Percentiles rank a stretch among this genome's conserved stretches.
phyloP scores from a whole-genome alignment of 2,329 filamentous ascomycete species.

The Colletotrichum scovillei region DNA sequence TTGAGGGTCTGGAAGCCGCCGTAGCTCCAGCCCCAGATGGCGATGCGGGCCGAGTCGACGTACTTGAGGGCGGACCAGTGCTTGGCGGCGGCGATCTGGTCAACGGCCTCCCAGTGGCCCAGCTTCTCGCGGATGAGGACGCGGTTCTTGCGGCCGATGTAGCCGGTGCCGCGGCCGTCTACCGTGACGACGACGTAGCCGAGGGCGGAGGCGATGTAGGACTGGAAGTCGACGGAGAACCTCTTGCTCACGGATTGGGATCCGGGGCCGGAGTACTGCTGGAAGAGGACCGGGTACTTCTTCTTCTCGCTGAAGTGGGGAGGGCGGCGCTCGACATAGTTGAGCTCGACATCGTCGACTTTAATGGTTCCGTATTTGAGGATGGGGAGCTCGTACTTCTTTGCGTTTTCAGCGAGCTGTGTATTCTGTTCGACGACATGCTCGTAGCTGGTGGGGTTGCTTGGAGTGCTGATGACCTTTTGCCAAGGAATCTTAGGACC shows the following conservation, averaged over 20 bases:
- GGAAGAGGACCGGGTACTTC: slow-evolving; percentile 94
- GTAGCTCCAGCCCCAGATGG: slow-evolving; percentile 99
- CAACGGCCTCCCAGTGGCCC: slow-evolving; percentile 84
- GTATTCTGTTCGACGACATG: slow-evolving; percentile 83
- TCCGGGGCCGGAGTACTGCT: slow-evolving; percentile 93
- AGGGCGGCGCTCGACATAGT: slow-evolving; percentile 85
- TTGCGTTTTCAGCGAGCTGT: slow-evolving; percentile 74
- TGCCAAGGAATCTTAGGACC: slow-evolving; percentile 93
- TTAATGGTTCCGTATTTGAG: slow-evolving; percentile 85
- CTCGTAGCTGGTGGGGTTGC: slow-evolving; percentile 72
- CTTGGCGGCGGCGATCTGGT: slow-evolving; percentile 92
- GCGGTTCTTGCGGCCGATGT: slow-evolving; percentile 84
- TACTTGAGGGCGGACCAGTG: slow-evolving; percentile 85
- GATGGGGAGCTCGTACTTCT: slow-evolving; percentile 83
- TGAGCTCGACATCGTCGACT: slow-evolving; percentile 80
- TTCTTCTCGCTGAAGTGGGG: slow-evolving; percentile 87
- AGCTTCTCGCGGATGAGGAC: slow-evolving; percentile 86
- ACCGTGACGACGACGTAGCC: slow-evolving; percentile 96
- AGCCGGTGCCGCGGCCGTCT: slow-evolving; percentile 93
- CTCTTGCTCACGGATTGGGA: slow-evolving; percentile 86
- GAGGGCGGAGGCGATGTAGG: slow-evolving; percentile 85
- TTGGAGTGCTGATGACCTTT: slow-evolving; percentile 86
- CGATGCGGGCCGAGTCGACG: slow-evolving; percentile 83
- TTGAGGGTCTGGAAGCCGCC: slow-evolving; percentile 96
- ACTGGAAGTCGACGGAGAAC: slow-evolving; percentile 89